phyloP scores from a whole-genome alignment of 2,329 filamentous ascomycete species.

The Nothomitra cinnamomea region DNA sequence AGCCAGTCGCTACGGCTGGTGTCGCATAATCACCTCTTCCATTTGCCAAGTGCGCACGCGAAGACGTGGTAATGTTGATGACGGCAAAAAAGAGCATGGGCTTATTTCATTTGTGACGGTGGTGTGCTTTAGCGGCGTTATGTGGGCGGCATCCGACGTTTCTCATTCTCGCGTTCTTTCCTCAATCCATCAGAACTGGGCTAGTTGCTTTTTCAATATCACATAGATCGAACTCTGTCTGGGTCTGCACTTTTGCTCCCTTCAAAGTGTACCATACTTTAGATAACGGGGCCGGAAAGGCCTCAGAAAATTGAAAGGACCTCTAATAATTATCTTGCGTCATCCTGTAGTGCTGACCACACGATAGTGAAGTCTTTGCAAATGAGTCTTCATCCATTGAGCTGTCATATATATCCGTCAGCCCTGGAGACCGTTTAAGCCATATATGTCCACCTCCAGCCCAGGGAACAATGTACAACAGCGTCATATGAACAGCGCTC shows the following conservation, averaged over 20 bases:
- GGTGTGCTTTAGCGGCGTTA: background rate
- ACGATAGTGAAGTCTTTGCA: too few species aligned
- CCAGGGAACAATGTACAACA: too few species aligned
- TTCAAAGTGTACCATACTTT: background rate
- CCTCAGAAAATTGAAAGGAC: background rate
- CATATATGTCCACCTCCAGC: too few species aligned
- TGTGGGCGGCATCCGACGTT: background rate
- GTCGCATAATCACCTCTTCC: conserved; percentile 41
- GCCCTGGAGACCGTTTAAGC: too few species aligned
- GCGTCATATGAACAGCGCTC: too few species aligned
- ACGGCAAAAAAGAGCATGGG: background rate
- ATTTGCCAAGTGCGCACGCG: background rate
- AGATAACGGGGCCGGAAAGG: background rate
- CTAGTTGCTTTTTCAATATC: background rate
- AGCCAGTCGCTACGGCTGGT: conserved; percentile 68
- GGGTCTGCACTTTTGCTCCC: background rate
- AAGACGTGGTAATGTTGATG: background rate
- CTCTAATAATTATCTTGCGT: too few species aligned
- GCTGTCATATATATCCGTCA: too few species aligned
- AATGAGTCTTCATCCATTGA: too few species aligned
- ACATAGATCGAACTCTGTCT: background rate
- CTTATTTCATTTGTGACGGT: background rate
- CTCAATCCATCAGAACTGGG: background rate
- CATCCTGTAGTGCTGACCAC: too few species aligned
- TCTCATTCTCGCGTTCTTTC: background rate